Base-by-base conservation (phyloP, 805 yeast genomes). In the Wickerhamomyces bovis region DNA sequence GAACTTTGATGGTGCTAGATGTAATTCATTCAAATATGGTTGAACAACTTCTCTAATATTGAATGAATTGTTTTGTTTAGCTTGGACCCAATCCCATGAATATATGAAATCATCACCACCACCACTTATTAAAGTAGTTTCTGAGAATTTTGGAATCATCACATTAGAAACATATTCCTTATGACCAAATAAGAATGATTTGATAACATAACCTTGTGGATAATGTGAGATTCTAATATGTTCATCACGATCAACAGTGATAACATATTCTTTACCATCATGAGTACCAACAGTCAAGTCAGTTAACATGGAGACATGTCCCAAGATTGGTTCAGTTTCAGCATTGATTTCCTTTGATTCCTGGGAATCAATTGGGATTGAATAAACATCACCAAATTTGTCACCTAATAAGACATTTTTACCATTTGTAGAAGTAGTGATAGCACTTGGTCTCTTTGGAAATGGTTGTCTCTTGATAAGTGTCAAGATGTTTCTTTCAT, bases 271-370 rank as follows among this genome's bases (percentile, higher is more conserved):
- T 49, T 76, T 75, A 9, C 72, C 76, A 8, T 70, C 65, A 39
- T 66, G 62, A 3, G 57, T 55, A 12, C 74, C 70, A 23, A 81
- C 68, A 25, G 73, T 59, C 2, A 90, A 75, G 52, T 82, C 89
- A n/a, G 95, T 85, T 50, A 94, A 75, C 97, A 94, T 89, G 3
- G 97, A 90, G 6, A 94, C 98, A 66, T 94, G 99, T 8, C 99
- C 99, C 45, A 92, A 68, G 7, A 92, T 73, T 3, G 97, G 97
- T 35, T 70, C 75, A 39, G 78, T 63, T 41, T 75, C 77, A 4
- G 73, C 72, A 26, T 57, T 56, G n/a, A 58, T 56, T 43, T 63
- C 65, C 2, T 68, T 63, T 1, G 74, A 56, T 1, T 57, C 66
- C 4, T 63, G 55, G 13, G 62, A 60, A 20, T 67, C 68, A 25